Conservation (phyloP, 805 yeast species). For the Saturnispora quitensis region DNA sequence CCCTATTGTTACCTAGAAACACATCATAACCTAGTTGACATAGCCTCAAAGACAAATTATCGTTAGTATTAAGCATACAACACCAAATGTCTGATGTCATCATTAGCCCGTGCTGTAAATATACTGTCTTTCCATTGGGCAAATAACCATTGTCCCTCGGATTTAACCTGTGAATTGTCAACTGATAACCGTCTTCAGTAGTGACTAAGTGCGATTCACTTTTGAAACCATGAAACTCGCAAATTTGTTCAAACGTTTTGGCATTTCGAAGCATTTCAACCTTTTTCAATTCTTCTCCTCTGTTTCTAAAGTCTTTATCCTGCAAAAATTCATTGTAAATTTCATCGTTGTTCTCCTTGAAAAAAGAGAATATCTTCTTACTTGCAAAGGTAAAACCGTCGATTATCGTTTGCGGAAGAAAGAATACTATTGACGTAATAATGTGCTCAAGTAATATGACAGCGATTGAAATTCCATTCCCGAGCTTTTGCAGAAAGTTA, state of each 20-base stretch:
- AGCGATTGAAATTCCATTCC: constrained; percentile 17
- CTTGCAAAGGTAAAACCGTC: constrained; percentile 17
- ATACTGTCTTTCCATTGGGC: constrained; percentile 46
- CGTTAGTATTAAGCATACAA: constrained; percentile 29
- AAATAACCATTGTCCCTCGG: constrained; percentile 28
- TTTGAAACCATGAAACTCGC: constrained; percentile 55
- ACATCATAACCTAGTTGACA: constrained; percentile 86
- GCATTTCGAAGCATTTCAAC: constrained; percentile 37
- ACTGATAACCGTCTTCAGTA: constrained; percentile 68
- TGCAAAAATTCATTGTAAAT: constrained; percentile 19
- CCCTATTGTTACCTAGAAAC: constrained; percentile 89
- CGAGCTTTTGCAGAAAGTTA: constrained; percentile 7
- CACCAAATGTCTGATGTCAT: constrained; percentile 77
- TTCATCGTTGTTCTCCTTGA: constrained; percentile 16
- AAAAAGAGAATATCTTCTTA: constrained; percentile 15
- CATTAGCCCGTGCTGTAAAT: constrained; percentile 84
- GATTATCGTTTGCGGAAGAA: constrained; percentile 21
- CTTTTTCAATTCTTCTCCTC: constrained; percentile 14
- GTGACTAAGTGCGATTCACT: constrained; percentile 70
- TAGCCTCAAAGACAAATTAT: constrained; percentile 64
- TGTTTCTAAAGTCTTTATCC: constrained; percentile 8
- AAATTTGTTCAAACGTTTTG: constrained; percentile 53
- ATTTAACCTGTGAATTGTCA: constrained; percentile 62
- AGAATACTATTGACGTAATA: constrained; percentile 18
- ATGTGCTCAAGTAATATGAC: constrained; percentile 23